phyloP scores from a whole-genome alignment of 192 early-diverging fungal genomes.

The Coemansia sp. region DNA sequence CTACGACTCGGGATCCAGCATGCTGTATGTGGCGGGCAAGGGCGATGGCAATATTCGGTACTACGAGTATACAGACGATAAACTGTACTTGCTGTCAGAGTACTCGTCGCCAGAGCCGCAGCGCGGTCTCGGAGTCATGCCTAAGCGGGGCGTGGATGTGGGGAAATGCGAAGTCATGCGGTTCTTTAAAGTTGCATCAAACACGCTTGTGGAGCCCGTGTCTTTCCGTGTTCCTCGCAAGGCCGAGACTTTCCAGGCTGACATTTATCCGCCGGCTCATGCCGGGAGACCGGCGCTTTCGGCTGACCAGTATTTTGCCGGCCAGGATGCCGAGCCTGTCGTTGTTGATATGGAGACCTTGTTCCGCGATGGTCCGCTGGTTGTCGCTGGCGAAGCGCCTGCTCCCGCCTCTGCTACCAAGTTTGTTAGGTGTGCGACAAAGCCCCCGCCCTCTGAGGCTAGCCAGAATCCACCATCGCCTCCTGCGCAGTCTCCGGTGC shows the following conservation, averaged over 20 bases:
- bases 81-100: slow-evolving; percentile 83
- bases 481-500: slow-evolving; percentile 10
- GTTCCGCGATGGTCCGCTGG: slow-evolving; percentile 29
- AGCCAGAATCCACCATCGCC: background rate
- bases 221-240: slow-evolving; percentile 95
- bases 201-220: slow-evolving; percentile 89
- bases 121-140: slow-evolving; percentile 91
- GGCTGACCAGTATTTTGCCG: slow-evolving; percentile 91
- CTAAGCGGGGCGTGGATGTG: slow-evolving; percentile 89
- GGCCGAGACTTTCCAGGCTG: slow-evolving; percentile 95
- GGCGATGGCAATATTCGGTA: slow-evolving; percentile 99
- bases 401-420: background rate
- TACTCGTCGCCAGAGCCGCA: slow-evolving; percentile 90
- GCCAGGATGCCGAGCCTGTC: slow-evolving; percentile 78
- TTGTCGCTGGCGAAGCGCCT: slow-evolving; percentile 25
- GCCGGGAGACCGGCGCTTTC: slow-evolving; percentile 82
- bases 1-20: slow-evolving; percentile 87
- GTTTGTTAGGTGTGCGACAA: background rate
- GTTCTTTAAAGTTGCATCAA: slow-evolving; percentile 87
- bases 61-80: slow-evolving; percentile 97
- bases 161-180: slow-evolving; percentile 88
- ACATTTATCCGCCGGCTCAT: slow-evolving; percentile 88
- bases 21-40: slow-evolving; percentile 96
- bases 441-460: background rate
- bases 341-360: slow-evolving; percentile 42